Percentiles rank a stretch among this genome's conserved stretches.
These are phyloP conservation scores for Colletotrichum eleusines DNA, from an alignment of 2,329 filamentous ascomycete genomes.

Conservation along the genomic window DNA sequence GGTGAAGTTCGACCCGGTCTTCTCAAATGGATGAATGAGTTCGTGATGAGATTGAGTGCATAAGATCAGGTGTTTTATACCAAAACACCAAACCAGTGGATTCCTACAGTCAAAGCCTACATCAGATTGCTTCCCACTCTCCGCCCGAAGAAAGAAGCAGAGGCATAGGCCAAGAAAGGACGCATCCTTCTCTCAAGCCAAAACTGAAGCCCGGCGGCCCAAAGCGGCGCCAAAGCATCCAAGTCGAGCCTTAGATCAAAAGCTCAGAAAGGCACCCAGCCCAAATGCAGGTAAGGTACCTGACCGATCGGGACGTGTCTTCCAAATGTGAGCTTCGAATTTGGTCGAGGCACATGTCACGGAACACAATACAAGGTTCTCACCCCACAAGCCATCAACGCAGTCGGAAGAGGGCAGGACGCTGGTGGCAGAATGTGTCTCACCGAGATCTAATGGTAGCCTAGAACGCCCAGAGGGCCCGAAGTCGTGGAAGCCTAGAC, in stretches of 20 bases:
- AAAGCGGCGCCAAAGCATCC: neutral
- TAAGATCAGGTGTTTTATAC: constrained; percentile 5
- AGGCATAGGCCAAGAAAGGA: neutral
- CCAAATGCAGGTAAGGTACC: neutral
- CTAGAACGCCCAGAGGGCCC: constrained; percentile 1
- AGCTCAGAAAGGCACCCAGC: neutral
- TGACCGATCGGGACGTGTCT: neutral
- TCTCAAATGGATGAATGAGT: constrained; percentile 2
- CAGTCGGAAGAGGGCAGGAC: neutral
- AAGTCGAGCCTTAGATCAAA: neutral
- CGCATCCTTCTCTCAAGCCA: neutral
- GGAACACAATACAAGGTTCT: neutral
- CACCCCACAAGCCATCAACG: neutral
- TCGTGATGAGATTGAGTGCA: neutral
- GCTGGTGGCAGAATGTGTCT: neutral
- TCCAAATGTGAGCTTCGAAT: neutral
- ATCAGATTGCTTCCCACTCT: neutral
- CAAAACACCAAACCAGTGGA: neutral
- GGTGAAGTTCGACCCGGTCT: neutral
- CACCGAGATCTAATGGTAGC: neutral
- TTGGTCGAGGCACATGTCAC: neutral
- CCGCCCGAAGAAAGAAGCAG: neutral
- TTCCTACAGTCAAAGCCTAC: neutral
- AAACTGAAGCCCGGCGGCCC: neutral
- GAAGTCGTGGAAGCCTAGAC: neutral